Percentiles rank a stretch among this genome's conserved stretches.
Evolutionary conservation across 202 grass and related monocot genomes (phyloP).

Genomic region (Saccharum hybrid): DNA sequence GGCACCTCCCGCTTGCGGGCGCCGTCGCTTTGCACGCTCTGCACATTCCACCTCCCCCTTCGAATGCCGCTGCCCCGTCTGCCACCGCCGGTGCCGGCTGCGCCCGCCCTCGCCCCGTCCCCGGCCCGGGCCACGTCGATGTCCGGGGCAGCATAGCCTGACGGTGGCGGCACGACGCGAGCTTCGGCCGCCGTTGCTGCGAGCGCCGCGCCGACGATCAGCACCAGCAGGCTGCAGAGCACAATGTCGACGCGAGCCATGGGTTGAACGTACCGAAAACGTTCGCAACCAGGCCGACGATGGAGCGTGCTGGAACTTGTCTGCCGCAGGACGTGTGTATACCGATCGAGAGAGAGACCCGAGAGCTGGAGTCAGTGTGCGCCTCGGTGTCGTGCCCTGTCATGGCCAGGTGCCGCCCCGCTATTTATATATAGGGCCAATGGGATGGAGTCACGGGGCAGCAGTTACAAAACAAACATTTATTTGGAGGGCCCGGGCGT

Average conservation of each 20-base stretch:
- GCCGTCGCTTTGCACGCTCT: constrained; percentile 17
- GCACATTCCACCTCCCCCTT: constrained; percentile 47
- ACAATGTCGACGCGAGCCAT: constrained; percentile 46
- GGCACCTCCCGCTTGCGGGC: constrained; percentile 67
- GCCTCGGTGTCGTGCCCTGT: neutral
- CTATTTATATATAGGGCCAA: constrained; percentile 54
- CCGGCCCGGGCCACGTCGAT: neutral
- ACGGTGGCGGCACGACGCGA: neutral
- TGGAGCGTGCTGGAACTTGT: neutral
- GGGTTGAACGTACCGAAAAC: neutral
- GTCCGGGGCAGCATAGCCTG: neutral
- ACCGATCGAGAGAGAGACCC: neutral
- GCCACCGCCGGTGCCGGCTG: neutral
- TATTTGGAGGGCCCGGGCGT: neutral
- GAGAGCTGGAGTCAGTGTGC: neutral
- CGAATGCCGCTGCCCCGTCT: neutral
- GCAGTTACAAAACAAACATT: constrained; percentile 40
- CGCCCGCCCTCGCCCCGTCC: neutral
- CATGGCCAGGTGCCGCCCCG: constrained; percentile 33
- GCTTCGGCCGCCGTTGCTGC: constrained; percentile 20
- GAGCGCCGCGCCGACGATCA: constrained; percentile 46
- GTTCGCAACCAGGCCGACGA: neutral
- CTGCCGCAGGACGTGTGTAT: neutral
- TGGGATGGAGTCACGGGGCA: neutral
- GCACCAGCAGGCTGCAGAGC: constrained; percentile 43